Percentiles rank a stretch among this genome's conserved stretches.
phyloP scores from a whole-genome alignment of 495 filamentous ascomycete genomes.

The Tuber magnatum region DNA sequence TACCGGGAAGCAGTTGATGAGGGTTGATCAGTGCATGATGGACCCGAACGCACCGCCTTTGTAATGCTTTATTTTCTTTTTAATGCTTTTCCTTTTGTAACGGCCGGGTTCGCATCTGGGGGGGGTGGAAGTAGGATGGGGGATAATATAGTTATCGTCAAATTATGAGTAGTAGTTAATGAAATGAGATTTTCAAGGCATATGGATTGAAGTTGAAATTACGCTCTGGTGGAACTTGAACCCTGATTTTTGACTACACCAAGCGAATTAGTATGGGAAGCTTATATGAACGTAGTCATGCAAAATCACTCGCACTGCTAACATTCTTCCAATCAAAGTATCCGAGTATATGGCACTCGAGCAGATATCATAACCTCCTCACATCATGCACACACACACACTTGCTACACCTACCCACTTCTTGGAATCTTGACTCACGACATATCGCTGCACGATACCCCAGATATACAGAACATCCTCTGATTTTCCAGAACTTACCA shows the following conservation, averaged over 20 bases:
- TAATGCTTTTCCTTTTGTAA: background rate
- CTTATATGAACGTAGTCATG: background rate
- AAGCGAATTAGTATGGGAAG: background rate
- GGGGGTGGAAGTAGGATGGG: background rate
- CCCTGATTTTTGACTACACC: background rate
- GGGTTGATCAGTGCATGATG: constrained; percentile 71
- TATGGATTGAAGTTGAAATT: background rate
- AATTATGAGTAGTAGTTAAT: background rate
- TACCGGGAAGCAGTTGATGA: constrained; percentile 62
- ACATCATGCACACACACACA: background rate
- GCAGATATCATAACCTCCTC: background rate
- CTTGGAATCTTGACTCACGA: background rate
- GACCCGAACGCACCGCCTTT: constrained; percentile 60
- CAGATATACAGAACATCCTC: background rate
- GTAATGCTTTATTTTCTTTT: constrained; percentile 9
- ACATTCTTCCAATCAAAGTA: background rate
- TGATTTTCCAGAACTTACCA: too few species aligned
- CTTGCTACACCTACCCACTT: background rate
- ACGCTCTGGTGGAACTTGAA: background rate
- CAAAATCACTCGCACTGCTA: background rate
- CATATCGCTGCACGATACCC: background rate
- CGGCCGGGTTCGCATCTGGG: background rate
- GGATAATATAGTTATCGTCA: background rate
- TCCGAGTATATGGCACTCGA: background rate
- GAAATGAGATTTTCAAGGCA: background rate